Conservation (phyloP, 805 yeast genomes). For the Sugiyamaella floridensis region DNA sequence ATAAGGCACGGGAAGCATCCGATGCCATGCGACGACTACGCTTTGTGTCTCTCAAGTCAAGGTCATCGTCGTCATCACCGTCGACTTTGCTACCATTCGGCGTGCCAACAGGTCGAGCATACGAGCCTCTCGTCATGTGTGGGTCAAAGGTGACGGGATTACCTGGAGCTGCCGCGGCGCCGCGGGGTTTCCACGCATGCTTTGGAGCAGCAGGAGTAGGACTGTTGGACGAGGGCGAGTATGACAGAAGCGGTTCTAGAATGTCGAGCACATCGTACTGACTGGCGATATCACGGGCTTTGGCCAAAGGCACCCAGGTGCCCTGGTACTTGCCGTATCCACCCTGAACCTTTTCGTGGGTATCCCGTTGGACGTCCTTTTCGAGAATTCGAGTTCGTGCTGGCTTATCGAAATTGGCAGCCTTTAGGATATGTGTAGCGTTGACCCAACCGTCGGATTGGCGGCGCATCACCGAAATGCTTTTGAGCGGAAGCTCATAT, state of each 20-base stretch:
- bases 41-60: not conserved
- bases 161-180: conserved; percentile 16
- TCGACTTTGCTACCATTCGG: not conserved
- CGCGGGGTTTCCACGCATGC: conserved; percentile 31
- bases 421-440: conserved; percentile 91
- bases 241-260: conserved; percentile 61
- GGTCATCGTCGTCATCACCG: not conserved
- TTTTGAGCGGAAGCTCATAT: conserved; percentile 50
- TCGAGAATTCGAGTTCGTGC: conserved; percentile 87
- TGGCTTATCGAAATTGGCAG: conserved; percentile 91
- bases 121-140: not conserved
- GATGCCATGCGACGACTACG: not conserved
- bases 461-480: conserved; percentile 82
- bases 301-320: conserved; percentile 85
- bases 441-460: conserved; percentile 92
- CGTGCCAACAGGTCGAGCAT: not conserved
- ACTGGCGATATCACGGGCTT: conserved; percentile 62
- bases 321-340: conserved; percentile 97
- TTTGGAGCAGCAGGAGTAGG: conserved; percentile 61
- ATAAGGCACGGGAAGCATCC: not conserved
- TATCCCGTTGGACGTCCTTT: conserved; percentile 83
- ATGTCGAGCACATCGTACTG: conserved; percentile 57
- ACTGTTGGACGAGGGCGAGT: conserved; percentile 38
- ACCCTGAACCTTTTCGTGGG: conserved; percentile 92
- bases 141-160: conserved; percentile 7